phyloP scores from a whole-genome alignment of 768 basidiomycete species.

The Psilocybe tampanensis region DNA sequence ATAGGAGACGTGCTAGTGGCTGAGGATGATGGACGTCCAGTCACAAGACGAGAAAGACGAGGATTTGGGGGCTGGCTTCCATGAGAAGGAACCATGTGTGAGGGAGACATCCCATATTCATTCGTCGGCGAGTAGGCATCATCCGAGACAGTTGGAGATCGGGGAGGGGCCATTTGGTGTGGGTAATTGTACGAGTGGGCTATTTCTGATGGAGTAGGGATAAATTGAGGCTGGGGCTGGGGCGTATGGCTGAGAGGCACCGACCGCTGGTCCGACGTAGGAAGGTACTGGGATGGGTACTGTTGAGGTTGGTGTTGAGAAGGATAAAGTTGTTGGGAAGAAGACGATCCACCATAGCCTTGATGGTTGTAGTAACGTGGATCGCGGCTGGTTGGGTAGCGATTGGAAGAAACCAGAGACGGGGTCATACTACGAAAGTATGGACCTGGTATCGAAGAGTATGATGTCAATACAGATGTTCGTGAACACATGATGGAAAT shows the following conservation, averaged over 20 bases:
- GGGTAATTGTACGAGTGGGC: conserved; percentile 33
- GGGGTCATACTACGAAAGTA: conserved; percentile 43
- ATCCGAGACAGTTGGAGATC: conserved; percentile 24
- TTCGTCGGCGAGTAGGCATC: conserved; percentile 24
- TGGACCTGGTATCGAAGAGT: conserved; percentile 24
- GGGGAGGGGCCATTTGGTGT: conserved; percentile 21
- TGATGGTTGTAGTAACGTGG: conserved; percentile 26
- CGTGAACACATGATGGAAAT: background rate
- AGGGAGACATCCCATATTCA: conserved; percentile 29
- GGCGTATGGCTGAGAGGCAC: conserved; percentile 18
- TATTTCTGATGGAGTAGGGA: conserved; percentile 37
- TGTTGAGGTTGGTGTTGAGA: conserved; percentile 20
- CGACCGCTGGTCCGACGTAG: conserved; percentile 22
- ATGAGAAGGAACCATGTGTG: conserved; percentile 31
- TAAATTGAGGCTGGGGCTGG: conserved; percentile 26
- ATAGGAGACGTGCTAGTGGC: conserved; percentile 34
- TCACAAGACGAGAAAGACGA: conserved; percentile 40
- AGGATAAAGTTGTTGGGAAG: conserved; percentile 19
- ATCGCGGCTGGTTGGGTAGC: conserved; percentile 30
- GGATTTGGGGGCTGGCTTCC: conserved; percentile 24
- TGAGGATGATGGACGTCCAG: conserved; percentile 40
- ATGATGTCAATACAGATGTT: conserved; percentile 8
- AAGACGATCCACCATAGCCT: conserved; percentile 22
- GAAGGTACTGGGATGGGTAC: conserved; percentile 22
- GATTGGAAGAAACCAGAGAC: conserved; percentile 28